Base-by-base conservation (phyloP, 768 basidiomycete species). In the Dioszegia hungarica region DNA sequence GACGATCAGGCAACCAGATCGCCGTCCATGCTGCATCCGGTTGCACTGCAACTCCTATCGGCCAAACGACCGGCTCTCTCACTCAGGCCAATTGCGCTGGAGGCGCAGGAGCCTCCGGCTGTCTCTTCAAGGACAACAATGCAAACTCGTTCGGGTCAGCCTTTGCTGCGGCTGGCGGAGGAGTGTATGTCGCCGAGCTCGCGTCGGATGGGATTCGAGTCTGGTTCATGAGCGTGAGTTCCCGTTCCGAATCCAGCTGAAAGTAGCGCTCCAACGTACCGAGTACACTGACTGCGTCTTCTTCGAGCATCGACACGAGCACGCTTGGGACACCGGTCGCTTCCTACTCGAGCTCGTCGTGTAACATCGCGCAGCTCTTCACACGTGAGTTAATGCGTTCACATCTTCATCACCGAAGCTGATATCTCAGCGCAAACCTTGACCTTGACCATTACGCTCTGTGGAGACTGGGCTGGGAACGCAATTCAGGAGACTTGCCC, bases 121-220 rank as follows among this genome's bases (percentile, higher is more conserved):
- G 89, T 66, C 79, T 83, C 28, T 80, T 85, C 22, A 76, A 78
- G 17, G 83, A 85, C 61, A 80, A 83, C 0, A 80, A 78, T 27
- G 66, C 81, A 1, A 74, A 76, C 2, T 85, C 83, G 15, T 89
- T 85, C 59, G 88, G 88, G 17, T 78, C 80, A 12, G 83, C 77
- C 2, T 90, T 90, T 66, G 85, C 85, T 0, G 74, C 77, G 3
- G 80, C 79, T 1, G 82, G 83, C 9, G 89, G 89, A 27, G 89
- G 89, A 14, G 81, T 87, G 11, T 90, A 82, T 60, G 84, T 87
- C 19, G 86, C 87, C 0, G 86, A 89, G 70, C 84, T 85, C 57
- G 85, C 86, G 1, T 73, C 79, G 22, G 79, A 75, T 14, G 64
- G 55, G 14, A 72, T 69, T 63, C 84, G 82, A 8, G 78, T 85